Evolutionary conservation across 2,329 filamentous ascomycete species (phyloP), one percentile per base, ranked within the genome.

Genomic region (Neofusicoccum parvum): DNA sequence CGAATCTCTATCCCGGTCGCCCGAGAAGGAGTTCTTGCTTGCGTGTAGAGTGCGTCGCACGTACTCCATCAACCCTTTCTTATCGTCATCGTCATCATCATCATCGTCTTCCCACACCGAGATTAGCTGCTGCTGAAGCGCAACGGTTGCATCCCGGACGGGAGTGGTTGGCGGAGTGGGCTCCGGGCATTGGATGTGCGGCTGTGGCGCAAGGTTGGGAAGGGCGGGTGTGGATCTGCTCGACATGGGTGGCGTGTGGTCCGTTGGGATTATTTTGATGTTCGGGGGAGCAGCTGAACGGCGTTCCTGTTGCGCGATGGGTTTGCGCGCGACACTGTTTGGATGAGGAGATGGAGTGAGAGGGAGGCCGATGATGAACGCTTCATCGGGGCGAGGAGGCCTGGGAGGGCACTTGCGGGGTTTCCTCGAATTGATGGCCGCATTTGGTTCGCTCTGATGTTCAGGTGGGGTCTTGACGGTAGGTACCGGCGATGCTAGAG

Each of bases 91-190:
- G 11, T 65, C 63, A 20, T 53, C 50, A 39, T 65, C 63, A 17
- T 65, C 63, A 10, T 48, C 63, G 9, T 48, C 41, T 9, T 65
- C 63, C 63, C 63, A 65, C 2, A 65, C 63, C 7, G 63, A 65
- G 4, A 65, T 39, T 3, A 53, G n/a, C 11, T 65, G 63, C 32
- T 59, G 51, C 32, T 50, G 59, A 34, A 65, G 45, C 9, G 63
- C 63, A 20, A 58, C 41, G 5, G 51, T 49, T n/a, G 63, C 53
- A 14, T 39, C 46, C 14, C 51, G 62, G 15, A 64, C 62, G 5
- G 50, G 62, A 3, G 62, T 64, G 12, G 51, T 56, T 7, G 62
- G 62, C 12, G 62, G 62, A 0, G 62, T 54, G n/a, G 32, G 41
- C 41, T 64, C 62, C 10, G 27, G 4, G 17, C 23, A 60, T 36